Evolutionary conservation across 2,329 filamentous ascomycete species (phyloP).

Genomic region (Zasmidium angulare): DNA sequence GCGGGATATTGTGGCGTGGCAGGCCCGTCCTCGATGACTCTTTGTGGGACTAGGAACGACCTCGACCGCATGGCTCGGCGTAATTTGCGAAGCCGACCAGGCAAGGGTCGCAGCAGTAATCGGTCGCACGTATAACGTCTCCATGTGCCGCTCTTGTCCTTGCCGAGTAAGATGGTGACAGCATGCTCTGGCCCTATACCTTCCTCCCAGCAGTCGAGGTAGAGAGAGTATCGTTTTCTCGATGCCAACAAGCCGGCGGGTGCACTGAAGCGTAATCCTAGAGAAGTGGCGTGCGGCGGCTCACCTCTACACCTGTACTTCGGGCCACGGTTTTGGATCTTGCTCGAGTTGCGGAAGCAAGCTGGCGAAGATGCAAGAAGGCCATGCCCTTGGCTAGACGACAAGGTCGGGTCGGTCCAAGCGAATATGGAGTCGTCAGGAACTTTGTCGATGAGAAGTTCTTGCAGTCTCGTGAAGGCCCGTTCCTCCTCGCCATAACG

Average conservation of each 20-base stretch:
- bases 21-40: not conserved
- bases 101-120: not conserved
- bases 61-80: not conserved
- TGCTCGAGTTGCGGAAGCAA: not conserved
- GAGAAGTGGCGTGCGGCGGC: not conserved
- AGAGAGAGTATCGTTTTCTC: not conserved
- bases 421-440: not conserved
- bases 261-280: not conserved
- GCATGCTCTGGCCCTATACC: not conserved
- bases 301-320: not conserved
- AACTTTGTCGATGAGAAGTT: not conserved
- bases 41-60: not conserved
- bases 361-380: not conserved
- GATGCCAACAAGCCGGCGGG: not conserved
- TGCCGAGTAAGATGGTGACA: not conserved
- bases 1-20: not conserved
- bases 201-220: not conserved
- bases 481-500: slow-evolving; percentile 16
- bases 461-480: slow-evolving; percentile 15
- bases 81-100: not conserved
- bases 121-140: not conserved
- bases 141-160: not conserved
- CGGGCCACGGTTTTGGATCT: not conserved
- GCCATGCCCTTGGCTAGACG: not conserved
- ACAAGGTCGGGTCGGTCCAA: not conserved